Evolutionary conservation across 768 basidiomycete species (phyloP), one percentile per base, ranked within the genome.

Genomic region (Artomyces pyxidatus): DNA sequence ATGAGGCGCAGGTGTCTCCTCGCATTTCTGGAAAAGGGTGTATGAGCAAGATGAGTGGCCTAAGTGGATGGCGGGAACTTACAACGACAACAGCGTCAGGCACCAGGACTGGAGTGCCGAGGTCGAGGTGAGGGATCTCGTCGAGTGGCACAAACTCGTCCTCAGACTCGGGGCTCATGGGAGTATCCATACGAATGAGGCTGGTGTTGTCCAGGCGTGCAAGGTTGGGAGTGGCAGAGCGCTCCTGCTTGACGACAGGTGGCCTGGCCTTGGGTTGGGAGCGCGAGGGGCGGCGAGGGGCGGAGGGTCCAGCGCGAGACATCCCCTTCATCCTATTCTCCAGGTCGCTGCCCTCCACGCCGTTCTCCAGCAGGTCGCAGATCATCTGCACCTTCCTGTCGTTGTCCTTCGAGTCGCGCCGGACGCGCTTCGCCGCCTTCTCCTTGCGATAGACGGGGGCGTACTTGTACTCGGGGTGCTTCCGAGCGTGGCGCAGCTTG

Each of bases 381-480:
- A 73, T 54, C 37, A 56, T 60, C 49, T 67, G 70, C 47, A 62
- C 68, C 46, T 59, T 61, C 37, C 73, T 72, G 16, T 58, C 60
- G 29, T 63, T 59, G 10, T 37, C 27, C 21, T 26, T 35, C 27
- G 22, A n/a, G 21, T 14, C 46, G 54, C 61, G 28, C 47, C 52
- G 52, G 68, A 21, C 73, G 54, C 68, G 69, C 63, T 66, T 72
- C 57, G 61, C 50, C 14, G 58, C 47, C 39, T 59, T 62, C 42
- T 60, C 64, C 42, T 59, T 61, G 47, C 65, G 66, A 22, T 59
- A 61, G 10, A 61, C 61, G n/a, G 83, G 83, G 25, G 72, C 70
- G 54, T 82, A 85, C 61, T 76, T 79, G 64, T 83, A 85, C 52
- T 74, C 68, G 2, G 85, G 82, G 53, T 83, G 71, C 37, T 66